Conservation (phyloP, 2,329 filamentous ascomycete species). For the Aspergillus tubingensis region DNA sequence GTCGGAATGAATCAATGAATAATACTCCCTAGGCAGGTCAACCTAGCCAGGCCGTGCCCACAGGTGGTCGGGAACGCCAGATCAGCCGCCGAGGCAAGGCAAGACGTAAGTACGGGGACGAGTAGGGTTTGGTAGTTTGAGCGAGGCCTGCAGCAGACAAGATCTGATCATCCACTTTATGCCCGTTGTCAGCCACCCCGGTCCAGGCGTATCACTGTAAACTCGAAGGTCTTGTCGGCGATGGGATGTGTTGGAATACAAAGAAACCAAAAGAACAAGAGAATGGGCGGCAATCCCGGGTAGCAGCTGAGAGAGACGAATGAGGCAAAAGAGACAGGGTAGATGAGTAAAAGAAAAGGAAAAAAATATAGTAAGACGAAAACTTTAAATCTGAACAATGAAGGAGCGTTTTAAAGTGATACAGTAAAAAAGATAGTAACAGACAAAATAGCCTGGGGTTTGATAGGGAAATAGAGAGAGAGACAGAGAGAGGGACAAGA, state of each 20-base stretch:
- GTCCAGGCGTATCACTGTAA: background rate
- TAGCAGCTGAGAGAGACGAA: conserved; percentile 4
- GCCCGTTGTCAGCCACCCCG: background rate
- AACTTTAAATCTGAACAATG: conserved; percentile 2
- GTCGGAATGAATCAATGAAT: background rate
- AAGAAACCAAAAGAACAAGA: conserved; percentile 15
- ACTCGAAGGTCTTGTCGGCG: background rate
- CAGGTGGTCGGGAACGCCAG: background rate
- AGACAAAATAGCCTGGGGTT: conserved; percentile 1
- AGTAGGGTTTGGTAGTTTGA: background rate
- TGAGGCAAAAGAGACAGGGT: conserved; percentile 11
- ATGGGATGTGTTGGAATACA: conserved; percentile 1
- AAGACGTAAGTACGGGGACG: background rate
- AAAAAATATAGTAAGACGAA: conserved; percentile 7
- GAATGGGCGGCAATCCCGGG: conserved; percentile 7
- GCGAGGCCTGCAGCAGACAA: background rate
- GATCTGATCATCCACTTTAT: background rate
- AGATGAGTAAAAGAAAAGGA: background rate
- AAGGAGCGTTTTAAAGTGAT: background rate
- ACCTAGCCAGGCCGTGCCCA: conserved; percentile 6
- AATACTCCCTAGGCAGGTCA: background rate
- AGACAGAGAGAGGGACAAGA: background rate
- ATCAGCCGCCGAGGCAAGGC: background rate
- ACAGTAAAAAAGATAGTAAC: background rate
- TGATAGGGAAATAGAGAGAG: conserved; percentile 9